Evolutionary conservation across 148 eudicot genomes (phyloP).

Genomic region (Rhododendron molle): DNA sequence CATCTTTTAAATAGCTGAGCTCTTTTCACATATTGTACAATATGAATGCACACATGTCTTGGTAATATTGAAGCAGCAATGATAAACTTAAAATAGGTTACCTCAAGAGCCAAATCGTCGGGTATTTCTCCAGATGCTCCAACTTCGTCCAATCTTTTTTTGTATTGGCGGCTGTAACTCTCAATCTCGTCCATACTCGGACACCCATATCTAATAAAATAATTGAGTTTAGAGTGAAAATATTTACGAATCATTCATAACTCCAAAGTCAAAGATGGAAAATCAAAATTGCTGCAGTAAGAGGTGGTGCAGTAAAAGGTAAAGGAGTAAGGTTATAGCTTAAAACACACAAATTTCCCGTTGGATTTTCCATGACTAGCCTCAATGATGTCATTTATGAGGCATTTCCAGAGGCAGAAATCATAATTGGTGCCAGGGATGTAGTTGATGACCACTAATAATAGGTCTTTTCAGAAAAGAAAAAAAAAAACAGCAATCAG

Average conservation of each 20-base stretch:
- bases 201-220: constrained; percentile 62
- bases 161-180: constrained; percentile 56
- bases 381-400: not conserved
- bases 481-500: not conserved
- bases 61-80: not conserved
- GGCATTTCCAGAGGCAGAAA: not conserved
- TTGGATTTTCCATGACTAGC: not conserved
- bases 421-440: not conserved
- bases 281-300: not conserved
- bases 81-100: constrained; percentile 13
- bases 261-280: not conserved
- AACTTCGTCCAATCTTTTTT: constrained; percentile 64
- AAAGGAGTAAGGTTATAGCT: not conserved
- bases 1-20: not conserved
- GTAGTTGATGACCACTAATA: not conserved
- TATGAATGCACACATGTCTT: not conserved
- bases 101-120: constrained; percentile 83
- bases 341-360: not conserved
- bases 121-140: constrained; percentile 76
- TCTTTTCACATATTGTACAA: not conserved
- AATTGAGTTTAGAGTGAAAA: not conserved
- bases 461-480: not conserved
- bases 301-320: not conserved
- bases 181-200: constrained; percentile 70
- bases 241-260: not conserved